A percentile compares a stretch with the other conserved stretches of the same genome.
phyloP scores from a whole-genome alignment of 371 early-diverging fungal species.

The Circinella minor region DNA sequence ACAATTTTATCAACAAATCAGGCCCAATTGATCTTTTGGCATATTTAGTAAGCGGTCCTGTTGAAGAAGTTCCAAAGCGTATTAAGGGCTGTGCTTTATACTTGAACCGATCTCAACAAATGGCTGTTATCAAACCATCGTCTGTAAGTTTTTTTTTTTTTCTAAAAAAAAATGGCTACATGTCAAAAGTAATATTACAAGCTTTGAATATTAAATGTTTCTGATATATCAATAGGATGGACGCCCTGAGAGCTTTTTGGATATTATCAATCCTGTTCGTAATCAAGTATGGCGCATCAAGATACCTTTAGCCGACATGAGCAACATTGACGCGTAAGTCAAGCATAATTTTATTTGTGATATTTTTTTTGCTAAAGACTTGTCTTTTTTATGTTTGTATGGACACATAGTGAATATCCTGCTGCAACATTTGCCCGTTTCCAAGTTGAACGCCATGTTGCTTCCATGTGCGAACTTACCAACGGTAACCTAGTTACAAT shows the following conservation, averaged over 20 bases:
- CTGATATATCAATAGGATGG: constrained; percentile 49
- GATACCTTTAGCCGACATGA: constrained; percentile 64
- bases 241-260: constrained; percentile 65
- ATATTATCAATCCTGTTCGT: constrained; percentile 60
- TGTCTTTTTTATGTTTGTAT: neutral
- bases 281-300: constrained; percentile 66
- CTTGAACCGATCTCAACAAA: constrained; percentile 56
- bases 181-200: neutral
- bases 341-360: neutral
- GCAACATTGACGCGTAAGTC: constrained; percentile 29
- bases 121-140: constrained; percentile 62
- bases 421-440: constrained; percentile 50
- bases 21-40: constrained; percentile 27
- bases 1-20: constrained; percentile 27
- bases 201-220: neutral
- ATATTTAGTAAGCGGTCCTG: constrained; percentile 24
- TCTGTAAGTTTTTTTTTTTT: constrained; percentile 13
- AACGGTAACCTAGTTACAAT: constrained; percentile 71
- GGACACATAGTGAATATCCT: constrained; percentile 21
- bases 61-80: constrained; percentile 27
- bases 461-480: constrained; percentile 66
- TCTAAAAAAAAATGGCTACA: neutral
- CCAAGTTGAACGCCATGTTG: constrained; percentile 57
- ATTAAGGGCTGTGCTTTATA: constrained; percentile 53
- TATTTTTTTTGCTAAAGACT: neutral